Evolutionary conservation across 2,329 filamentous ascomycete species (phyloP).

Genomic region (Fusarium temperatum): DNA sequence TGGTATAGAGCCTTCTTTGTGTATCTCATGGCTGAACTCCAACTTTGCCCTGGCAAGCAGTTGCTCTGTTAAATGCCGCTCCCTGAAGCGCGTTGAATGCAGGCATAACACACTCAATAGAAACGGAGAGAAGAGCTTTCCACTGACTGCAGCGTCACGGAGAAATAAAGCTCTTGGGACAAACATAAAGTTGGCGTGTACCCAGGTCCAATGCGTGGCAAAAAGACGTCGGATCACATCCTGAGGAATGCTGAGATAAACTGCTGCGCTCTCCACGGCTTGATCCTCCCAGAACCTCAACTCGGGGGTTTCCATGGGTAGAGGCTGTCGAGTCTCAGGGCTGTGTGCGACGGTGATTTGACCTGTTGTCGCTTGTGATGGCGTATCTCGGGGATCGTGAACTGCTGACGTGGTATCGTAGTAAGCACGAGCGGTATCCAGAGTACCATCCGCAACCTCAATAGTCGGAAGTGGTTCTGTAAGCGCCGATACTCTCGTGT

Average conservation of each 20-base stretch:
- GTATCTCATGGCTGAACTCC: neutral
- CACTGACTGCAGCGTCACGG: neutral
- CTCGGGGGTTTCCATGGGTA: neutral
- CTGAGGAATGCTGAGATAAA: neutral
- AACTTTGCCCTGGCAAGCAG: neutral
- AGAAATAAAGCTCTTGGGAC: neutral
- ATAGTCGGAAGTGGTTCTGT: neutral
- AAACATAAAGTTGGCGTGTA: neutral
- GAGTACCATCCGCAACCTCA: neutral
- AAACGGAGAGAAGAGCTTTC: neutral
- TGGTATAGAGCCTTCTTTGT: neutral
- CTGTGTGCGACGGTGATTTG: neutral
- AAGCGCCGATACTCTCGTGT: fast-evolving
- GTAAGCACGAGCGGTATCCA: neutral
- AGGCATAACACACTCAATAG: neutral
- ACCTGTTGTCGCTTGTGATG: neutral
- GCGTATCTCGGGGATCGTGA: neutral
- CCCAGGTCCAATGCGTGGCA: neutral
- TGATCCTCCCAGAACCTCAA: neutral
- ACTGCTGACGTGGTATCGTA: neutral
- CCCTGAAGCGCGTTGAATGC: neutral
- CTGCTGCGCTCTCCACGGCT: neutral
- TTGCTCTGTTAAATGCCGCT: neutral
- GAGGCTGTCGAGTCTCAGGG: neutral
- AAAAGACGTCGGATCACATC: neutral